Percentiles rank a stretch among this genome's conserved stretches.
These are phyloP conservation scores for Cornus controversa DNA, from an alignment of 148 eudicot species.

Conservation along the genomic window DNA sequence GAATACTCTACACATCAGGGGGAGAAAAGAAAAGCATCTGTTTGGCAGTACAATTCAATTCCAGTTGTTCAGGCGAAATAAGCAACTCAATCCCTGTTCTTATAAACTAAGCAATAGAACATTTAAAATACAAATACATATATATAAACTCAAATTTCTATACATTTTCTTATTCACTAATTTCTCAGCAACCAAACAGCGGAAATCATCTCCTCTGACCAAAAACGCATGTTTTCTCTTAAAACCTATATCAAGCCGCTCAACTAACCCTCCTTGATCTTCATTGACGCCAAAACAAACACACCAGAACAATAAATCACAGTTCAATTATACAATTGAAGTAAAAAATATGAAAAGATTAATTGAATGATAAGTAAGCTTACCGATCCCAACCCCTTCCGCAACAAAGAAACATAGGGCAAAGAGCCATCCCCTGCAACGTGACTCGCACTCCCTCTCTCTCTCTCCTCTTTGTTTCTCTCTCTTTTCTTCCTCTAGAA, in stretches of 20 bases:
- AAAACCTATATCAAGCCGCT: background rate
- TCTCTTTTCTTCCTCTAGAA: background rate
- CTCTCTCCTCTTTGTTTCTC: background rate
- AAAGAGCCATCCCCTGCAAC: constrained; percentile 8
- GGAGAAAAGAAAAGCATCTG: background rate
- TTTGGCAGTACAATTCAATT: background rate
- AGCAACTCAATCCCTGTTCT: background rate
- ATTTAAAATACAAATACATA: background rate
- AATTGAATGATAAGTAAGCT: constrained; percentile 20
- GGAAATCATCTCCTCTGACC: background rate
- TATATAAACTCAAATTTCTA: background rate
- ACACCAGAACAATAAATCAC: background rate
- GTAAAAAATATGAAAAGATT: background rate
- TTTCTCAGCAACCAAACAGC: constrained; percentile 10
- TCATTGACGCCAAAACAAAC: background rate
- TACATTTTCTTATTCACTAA: background rate
- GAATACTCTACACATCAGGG: constrained; percentile 2
- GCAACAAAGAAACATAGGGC: constrained; percentile 29
- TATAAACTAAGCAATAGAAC: background rate
- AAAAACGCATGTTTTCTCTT: background rate
- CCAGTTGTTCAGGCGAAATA: background rate
- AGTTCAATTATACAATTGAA: background rate
- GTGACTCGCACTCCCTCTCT: background rate
- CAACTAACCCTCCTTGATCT: background rate
- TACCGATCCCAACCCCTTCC: constrained; percentile 33